A percentile compares a stretch with the other conserved stretches of the same genome.
Conservation (phyloP, 2,329 filamentous ascomycete genomes). For the Gremmenia infestans region DNA sequence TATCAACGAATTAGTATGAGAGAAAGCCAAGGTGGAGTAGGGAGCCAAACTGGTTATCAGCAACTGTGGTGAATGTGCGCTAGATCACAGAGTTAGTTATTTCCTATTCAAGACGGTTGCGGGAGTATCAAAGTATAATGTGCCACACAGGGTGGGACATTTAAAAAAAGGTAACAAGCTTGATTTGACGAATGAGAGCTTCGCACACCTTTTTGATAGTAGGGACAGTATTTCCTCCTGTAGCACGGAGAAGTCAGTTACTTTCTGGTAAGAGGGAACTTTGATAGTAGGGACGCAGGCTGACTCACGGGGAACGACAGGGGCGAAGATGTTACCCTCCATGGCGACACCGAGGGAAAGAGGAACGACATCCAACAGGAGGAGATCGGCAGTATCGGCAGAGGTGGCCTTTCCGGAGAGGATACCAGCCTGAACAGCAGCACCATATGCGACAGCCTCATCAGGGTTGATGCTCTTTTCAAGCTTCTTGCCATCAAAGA, state of each 20-base stretch:
- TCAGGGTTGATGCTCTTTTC: conserved; percentile 99
- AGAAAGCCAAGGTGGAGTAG: conserved; percentile 70
- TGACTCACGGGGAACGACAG: conserved; percentile 67
- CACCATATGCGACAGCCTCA: conserved; percentile 98
- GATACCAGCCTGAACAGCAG: conserved; percentile 97
- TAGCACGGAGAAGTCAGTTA: too few species aligned
- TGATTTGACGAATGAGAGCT: too few species aligned
- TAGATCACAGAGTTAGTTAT: not conserved
- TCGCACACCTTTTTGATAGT: conserved; percentile 82
- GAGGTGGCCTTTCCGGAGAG: conserved; percentile 97
- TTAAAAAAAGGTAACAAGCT: too few species aligned
- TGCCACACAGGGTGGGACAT: too few species aligned
- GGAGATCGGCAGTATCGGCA: conserved; percentile 87
- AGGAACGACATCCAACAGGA: conserved; percentile 93
- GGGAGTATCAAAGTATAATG: too few species aligned
- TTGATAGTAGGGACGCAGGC: too few species aligned
- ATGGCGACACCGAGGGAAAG: conserved; percentile 98
- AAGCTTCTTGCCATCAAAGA: conserved; percentile 99
- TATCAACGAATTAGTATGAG: conserved; percentile 43
- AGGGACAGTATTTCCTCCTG: conserved; percentile 62
- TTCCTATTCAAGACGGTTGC: too few species aligned
- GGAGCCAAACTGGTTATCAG: conserved; percentile 63
- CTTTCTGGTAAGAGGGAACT: too few species aligned
- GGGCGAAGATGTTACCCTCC: conserved; percentile 98
- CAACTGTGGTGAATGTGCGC: conserved; percentile 80